Base-by-base conservation (phyloP, 129 eudicot genomes). In the Gnaphalium uliginosum region DNA sequence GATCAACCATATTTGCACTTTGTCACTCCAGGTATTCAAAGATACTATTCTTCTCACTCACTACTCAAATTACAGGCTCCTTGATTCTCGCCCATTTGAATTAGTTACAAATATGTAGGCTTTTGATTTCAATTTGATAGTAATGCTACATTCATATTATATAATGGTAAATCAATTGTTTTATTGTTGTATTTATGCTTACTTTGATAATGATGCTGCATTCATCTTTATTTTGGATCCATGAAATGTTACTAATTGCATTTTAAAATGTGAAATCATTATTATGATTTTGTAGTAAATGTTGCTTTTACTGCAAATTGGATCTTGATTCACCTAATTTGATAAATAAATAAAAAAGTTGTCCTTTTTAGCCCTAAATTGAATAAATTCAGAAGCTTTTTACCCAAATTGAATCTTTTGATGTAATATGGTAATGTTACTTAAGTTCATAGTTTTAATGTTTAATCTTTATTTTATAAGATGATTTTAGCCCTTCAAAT, bases 21-120 rank as follows among this genome's bases (percentile, higher is more conserved):
- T n/a, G 66, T 79, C 78, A 79, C 82, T 79, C 77, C 82, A 79
- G 82, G 82, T 79, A 71, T 71, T 72, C 77, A 51, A 60, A 79
- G 30, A 78, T 78, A 69, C 81, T 69, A 77, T 59, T 6, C 43
- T n/a, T 43, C 70, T 58, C 76, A 35, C 46, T 39, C 46, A 10
- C 46, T 39, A 14, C 46, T 9, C 46, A 9, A 39, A 39, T 39
- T 39, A 8, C 46, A 39, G 4, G 37, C 39, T 67, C 77, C 68
- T 73, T 73, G 68, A 66, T 76, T 69, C 61, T 69, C 60, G 10
- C 27, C 46, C 18, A 41, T 58, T 77, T 43, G 37, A 21, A 56
- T 51, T 27, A 27, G 17, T 37, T 50, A 41, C 63, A 41, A 57
- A 8, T 69, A 2, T n/a, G 17, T 22, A 69, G 57, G 66, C 64